Evolutionary conservation across 2,329 filamentous ascomycete genomes (phyloP).

Genomic region (Ceratocystis alfenasii): DNA sequence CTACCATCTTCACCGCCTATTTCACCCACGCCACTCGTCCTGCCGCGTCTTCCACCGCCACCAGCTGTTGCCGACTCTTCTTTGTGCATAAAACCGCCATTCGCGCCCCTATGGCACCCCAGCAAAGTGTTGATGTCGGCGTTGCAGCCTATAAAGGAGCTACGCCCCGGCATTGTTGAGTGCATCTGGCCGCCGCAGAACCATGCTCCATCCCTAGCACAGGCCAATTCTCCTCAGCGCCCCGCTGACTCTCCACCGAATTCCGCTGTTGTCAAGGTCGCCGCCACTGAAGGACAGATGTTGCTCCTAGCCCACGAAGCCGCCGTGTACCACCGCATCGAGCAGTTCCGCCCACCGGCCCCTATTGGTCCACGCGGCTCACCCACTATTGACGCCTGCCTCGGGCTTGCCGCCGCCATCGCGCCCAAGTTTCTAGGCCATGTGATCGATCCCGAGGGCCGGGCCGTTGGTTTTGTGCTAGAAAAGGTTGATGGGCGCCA

Average conservation of each 20-base stretch:
- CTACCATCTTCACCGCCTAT: background rate
- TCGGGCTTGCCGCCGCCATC: constrained; percentile 3
- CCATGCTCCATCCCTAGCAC: background rate
- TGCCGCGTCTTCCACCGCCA: background rate
- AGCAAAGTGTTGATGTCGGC: background rate
- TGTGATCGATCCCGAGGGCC: constrained; percentile 5
- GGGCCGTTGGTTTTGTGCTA: constrained; percentile 10
- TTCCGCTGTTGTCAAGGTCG: constrained; percentile 2
- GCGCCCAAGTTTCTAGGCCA: constrained; percentile 14
- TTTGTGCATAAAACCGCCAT: background rate
- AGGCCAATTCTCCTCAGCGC: background rate
- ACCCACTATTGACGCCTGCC: background rate
- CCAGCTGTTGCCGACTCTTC: background rate
- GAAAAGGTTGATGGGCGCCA: constrained; percentile 1
- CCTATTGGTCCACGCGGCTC: background rate
- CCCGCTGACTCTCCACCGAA: background rate
- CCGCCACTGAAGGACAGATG: constrained; percentile 9
- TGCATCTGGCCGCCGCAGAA: background rate
- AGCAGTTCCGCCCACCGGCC: background rate
- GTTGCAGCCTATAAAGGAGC: background rate
- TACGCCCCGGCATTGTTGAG: constrained; percentile 5
- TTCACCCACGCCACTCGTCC: background rate
- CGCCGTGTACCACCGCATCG: constrained; percentile 5
- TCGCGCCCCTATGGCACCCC: constrained; percentile 9
- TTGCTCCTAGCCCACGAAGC: constrained; percentile 7